These are phyloP conservation scores for Wickerhamiella brachini DNA, from an alignment of 805 yeast genomes.

Conservation along the genomic window DNA sequence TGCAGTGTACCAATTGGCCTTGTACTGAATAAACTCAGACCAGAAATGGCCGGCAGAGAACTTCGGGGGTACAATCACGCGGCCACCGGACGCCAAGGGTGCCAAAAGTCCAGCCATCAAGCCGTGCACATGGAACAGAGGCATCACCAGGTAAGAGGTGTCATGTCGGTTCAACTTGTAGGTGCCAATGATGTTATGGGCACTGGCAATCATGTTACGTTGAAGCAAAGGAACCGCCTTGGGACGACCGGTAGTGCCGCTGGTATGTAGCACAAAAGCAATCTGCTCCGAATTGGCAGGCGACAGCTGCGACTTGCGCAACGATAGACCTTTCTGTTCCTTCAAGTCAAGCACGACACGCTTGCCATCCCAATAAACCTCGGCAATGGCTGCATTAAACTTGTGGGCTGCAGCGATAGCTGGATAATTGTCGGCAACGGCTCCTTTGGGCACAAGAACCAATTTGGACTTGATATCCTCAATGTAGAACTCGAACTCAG, in stretches of 20 bases:
- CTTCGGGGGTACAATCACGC: conserved; percentile 45
- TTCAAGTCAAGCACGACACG: conserved; percentile 26
- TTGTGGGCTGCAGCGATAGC: conserved; percentile 39
- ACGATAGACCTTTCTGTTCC: not conserved
- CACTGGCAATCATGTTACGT: conserved; percentile 44
- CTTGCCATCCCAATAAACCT: conserved; percentile 34
- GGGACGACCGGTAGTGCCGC: conserved; percentile 68
- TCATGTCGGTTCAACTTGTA: conserved; percentile 39
- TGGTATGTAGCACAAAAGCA: conserved; percentile 56
- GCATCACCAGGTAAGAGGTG: conserved; percentile 56
- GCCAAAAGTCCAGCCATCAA: conserved; percentile 51
- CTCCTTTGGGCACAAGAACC: conserved; percentile 43
- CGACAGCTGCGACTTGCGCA: conserved; percentile 1
- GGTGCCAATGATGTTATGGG: conserved; percentile 44
- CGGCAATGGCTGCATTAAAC: conserved; percentile 37
- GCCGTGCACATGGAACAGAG: conserved; percentile 67
- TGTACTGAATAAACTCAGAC: conserved; percentile 36
- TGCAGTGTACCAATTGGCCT: conserved; percentile 61
- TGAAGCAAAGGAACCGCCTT: conserved; percentile 64
- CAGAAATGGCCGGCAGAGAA: conserved; percentile 53
- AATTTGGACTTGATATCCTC: conserved; percentile 45
- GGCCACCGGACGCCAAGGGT: conserved; percentile 46
- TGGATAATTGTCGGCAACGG: conserved; percentile 28
- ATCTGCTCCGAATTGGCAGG: conserved; percentile 34
- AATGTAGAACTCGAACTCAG: conserved; percentile 52